A percentile compares a stretch with the other conserved stretches of the same genome.
These are phyloP conservation scores for Thraustochytrium striatum DNA, from an alignment of 352 stramenopile species.

Conservation along the genomic window DNA sequence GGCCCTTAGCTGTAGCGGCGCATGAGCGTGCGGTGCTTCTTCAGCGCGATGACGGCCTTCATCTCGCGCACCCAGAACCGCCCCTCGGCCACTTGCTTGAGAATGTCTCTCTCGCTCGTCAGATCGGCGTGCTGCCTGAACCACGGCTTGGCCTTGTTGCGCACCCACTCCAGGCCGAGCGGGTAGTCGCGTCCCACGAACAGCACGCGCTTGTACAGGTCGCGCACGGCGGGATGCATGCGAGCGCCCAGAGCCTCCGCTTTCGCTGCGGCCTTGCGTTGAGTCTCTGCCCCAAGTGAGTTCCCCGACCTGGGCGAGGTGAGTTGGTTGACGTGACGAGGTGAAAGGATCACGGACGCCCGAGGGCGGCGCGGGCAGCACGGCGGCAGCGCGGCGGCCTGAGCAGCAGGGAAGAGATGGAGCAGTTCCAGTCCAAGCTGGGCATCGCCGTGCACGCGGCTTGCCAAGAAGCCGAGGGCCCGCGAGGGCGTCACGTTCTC, in stretches of 20 bases:
- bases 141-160: conserved; percentile 78
- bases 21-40: conserved; percentile 93
- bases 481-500: not conserved
- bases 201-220: conserved; percentile 90
- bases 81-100: conserved; percentile 83
- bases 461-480: not conserved
- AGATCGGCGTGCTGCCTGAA: conserved; percentile 78
- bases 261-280: too few species aligned
- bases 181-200: conserved; percentile 90
- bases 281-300: too few species aligned
- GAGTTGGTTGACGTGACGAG: too few species aligned
- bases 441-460: not conserved
- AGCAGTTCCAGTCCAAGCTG: conserved; percentile 22
- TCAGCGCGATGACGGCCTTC: conserved; percentile 91
- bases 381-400: too few species aligned
- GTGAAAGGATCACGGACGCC: too few species aligned
- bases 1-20: too few species aligned
- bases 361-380: too few species aligned
- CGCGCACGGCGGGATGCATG: conserved; percentile 88
- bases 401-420: too few species aligned
- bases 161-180: conserved; percentile 80
- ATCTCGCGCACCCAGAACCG: conserved; percentile 90
- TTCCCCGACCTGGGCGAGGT: too few species aligned
- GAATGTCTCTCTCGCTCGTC: conserved; percentile 68
- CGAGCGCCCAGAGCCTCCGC: too few species aligned